Conservation (phyloP, 176 grass and related monocot genomes). For the Bothriochloa decipiens region DNA sequence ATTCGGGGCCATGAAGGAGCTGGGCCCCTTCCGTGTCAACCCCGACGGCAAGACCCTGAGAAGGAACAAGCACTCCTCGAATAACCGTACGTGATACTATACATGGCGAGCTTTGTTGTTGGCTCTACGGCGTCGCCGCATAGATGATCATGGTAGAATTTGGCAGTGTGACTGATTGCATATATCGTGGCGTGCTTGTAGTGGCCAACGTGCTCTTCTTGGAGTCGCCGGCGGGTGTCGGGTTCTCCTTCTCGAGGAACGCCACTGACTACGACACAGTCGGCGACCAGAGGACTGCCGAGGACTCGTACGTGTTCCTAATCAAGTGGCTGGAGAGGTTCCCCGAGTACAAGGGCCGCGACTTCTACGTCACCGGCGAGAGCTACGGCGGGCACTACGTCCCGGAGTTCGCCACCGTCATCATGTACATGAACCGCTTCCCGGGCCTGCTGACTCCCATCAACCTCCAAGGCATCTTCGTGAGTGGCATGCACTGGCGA, state of each 20-base stretch:
- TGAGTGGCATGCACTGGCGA: too few relatives aligned
- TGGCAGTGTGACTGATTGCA: too few relatives aligned
- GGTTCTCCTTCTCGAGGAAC: conserved; percentile 54
- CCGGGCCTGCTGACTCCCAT: too few relatives aligned
- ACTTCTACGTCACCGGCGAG: conserved; percentile 61
- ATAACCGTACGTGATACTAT: too few relatives aligned
- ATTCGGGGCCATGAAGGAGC: too few relatives aligned
- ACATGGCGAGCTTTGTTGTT: too few relatives aligned
- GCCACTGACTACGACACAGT: conserved; percentile 20
- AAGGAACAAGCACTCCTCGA: too few relatives aligned
- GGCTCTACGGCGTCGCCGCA: too few relatives aligned
- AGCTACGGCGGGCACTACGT: conserved; percentile 69
- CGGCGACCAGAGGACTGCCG: conserved; percentile 40
- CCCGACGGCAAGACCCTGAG: not conserved
- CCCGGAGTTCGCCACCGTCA: conserved; percentile 45
- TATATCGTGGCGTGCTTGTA: not conserved
- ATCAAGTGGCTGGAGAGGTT: conserved; percentile 60
- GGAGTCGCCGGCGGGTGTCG: conserved; percentile 49
- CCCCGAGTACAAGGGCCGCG: conserved; percentile 55
- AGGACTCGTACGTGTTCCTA: conserved; percentile 51
- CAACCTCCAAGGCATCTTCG: too few relatives aligned
- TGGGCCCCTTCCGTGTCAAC: too few relatives aligned
- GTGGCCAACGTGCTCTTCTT: conserved; percentile 62
- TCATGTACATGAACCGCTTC: not conserved
- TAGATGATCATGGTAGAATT: too few relatives aligned